Evolutionary conservation across 2,329 filamentous ascomycete genomes (phyloP).

Genomic region (Pyrenochaeta sp.): DNA sequence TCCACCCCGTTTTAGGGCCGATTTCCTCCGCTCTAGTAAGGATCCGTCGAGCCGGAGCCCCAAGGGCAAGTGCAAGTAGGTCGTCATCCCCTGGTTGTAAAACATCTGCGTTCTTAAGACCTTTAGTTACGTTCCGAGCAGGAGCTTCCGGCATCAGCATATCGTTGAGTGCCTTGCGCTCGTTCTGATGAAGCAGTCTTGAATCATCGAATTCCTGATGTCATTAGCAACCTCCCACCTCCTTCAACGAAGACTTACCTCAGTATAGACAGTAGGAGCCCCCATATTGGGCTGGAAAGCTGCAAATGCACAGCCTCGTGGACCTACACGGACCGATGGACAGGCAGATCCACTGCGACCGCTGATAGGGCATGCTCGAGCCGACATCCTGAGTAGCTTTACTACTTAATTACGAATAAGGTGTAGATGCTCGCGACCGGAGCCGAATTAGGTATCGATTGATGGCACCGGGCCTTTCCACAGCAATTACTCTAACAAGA

Average conservation of each 20-base stretch:
- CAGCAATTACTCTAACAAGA: not conserved
- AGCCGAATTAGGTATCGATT: not conserved
- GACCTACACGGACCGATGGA: conserved; percentile 21
- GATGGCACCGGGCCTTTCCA: too few species aligned
- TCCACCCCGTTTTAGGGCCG: conserved; percentile 60
- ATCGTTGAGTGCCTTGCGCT: conserved; percentile 27
- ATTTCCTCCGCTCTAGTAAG: conserved; percentile 62
- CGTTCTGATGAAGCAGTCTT: conserved; percentile 17
- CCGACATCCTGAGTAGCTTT: conserved; percentile 14
- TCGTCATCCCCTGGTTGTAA: conserved; percentile 60
- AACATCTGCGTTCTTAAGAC: conserved; percentile 58
- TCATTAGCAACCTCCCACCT: not conserved
- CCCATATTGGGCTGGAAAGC: conserved; percentile 27
- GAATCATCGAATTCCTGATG: conserved; percentile 12
- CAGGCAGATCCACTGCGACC: conserved; percentile 14
- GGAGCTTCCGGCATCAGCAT: conserved; percentile 31
- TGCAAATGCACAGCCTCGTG: conserved; percentile 31
- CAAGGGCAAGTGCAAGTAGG: conserved; percentile 60
- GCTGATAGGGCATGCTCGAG: conserved; percentile 21
- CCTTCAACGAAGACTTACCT: conserved; percentile 10
- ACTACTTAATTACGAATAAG: not conserved
- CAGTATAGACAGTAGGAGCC: conserved; percentile 17
- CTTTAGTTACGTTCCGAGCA: conserved; percentile 23
- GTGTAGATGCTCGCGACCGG: conserved; percentile 13
- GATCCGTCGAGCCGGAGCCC: conserved; percentile 63